Evolutionary conservation across 176 grass and related monocot genomes (phyloP), one percentile per base, ranked within the genome.

Genomic region (Triticum monococcum): DNA sequence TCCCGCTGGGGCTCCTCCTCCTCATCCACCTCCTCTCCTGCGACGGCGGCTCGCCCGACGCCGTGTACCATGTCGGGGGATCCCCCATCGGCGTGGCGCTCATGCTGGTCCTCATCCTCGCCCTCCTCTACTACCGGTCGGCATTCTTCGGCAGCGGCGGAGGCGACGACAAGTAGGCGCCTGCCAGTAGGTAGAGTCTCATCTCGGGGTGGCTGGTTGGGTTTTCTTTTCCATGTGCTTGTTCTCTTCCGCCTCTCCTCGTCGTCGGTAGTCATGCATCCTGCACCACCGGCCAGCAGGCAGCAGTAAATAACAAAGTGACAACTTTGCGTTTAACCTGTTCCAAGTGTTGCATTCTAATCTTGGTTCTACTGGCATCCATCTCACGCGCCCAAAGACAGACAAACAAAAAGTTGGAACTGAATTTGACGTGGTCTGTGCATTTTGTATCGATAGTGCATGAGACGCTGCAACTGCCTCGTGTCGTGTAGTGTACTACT

Each of bases 11-110:
- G 36, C 93, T 95, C 12, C 66, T 95, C 13, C 61, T 95, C 65
- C 36, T 92, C 32, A 95, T 95, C 90, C 79, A 83, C 80, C 54
- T 92, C 83, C 88, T 95, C 56, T 92, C 90, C 83, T 95, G 90
- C 79, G 88, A 95, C 83, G 84, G 80, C 75, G 90, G 88, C 12
- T 95, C 93, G 13, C 93, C 88, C 54, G 93, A 95, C 90, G 87
- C 90, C 86, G 82, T 90, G 83, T 86, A 92, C 88, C 90, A 88
- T 71, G 86, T 95, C 46, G 93, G 90, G 0, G 93, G 93, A 0
- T 90, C 88, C 5, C 90, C 93, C 74, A 32, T 95, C 88, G 90
- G 93, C 83, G 93, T 92, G 63, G 86, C 88, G 18, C 86, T 95
- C 80, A 70, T 90, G 64, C 88, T 95, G 9, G 46, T 87, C 18